These are phyloP conservation scores for Trichoderma koningii DNA, from an alignment of 2,329 filamentous ascomycete genomes.

Conservation along the genomic window DNA sequence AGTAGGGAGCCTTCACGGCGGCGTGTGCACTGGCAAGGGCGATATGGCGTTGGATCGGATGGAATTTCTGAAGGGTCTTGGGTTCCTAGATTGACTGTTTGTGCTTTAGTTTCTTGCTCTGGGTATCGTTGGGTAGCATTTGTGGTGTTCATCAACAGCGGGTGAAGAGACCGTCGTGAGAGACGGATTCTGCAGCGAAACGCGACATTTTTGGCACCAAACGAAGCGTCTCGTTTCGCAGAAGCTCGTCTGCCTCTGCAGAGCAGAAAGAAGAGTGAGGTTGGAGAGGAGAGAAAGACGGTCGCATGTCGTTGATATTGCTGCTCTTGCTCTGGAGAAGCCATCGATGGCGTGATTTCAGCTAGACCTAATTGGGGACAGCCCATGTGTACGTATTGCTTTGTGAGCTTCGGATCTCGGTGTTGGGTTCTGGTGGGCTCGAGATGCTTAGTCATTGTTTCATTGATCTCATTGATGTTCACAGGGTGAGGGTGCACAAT, in stretches of 20 bases:
- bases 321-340: slow-evolving; percentile 31
- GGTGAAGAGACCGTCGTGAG: slow-evolving; percentile 13
- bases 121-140: slow-evolving; percentile 23
- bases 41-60: slow-evolving; percentile 10
- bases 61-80: not conserved
- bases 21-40: slow-evolving; percentile 5
- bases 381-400: not conserved
- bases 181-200: slow-evolving; percentile 18
- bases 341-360: slow-evolving; percentile 40
- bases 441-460: not conserved
- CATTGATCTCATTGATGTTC: too few relatives aligned
- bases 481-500: too few relatives aligned
- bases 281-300: slow-evolving; percentile 28
- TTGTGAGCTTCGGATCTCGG: slow-evolving; percentile 20
- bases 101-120: slow-evolving; percentile 25
- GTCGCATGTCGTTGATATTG: slow-evolving; percentile 31
- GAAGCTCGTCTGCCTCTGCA: slow-evolving; percentile 7
- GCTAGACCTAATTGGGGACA: slow-evolving; percentile 34
- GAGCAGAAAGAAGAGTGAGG: slow-evolving; percentile 29
- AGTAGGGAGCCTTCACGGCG: slow-evolving; percentile 33
- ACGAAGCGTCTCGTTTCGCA: slow-evolving; percentile 30
- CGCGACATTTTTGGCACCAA: slow-evolving; percentile 30
- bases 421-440: not conserved
- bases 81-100: not conserved
- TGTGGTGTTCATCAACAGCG: slow-evolving; percentile 10